These are phyloP conservation scores for Auricularia sp. DNA, from an alignment of 768 basidiomycete genomes.

Conservation along the genomic window DNA sequence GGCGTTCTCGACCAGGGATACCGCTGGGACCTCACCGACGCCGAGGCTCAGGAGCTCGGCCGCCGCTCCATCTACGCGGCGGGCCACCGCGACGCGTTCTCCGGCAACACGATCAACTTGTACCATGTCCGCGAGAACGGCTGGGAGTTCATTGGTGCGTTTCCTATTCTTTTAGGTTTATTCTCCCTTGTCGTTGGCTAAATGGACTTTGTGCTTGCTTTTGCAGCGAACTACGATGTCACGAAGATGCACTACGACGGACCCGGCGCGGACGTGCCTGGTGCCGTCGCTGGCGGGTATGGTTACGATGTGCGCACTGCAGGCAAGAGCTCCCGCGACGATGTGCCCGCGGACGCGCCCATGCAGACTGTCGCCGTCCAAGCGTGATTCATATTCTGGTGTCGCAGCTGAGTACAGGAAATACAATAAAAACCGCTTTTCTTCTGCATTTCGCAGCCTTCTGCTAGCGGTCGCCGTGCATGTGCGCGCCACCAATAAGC, in stretches of 20 bases:
- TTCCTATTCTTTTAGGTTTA: neutral
- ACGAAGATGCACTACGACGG: conserved; percentile 87
- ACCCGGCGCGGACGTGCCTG: conserved; percentile 49
- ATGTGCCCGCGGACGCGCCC: neutral
- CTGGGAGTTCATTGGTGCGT: conserved; percentile 89
- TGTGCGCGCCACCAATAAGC: too few relatives aligned
- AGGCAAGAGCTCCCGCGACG: conserved; percentile 6
- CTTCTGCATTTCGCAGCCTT: too few relatives aligned
- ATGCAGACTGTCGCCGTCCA: neutral
- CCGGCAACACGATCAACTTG: conserved; percentile 91
- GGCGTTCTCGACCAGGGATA: conserved; percentile 96
- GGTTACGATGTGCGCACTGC: conserved; percentile 59
- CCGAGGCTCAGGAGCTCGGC: conserved; percentile 90
- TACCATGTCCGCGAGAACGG: conserved; percentile 93
- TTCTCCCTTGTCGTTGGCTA: neutral
- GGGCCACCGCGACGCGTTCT: conserved; percentile 92
- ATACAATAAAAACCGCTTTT: too few relatives aligned
- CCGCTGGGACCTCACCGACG: conserved; percentile 83
- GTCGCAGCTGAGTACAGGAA: conserved; percentile 60
- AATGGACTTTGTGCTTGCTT: conserved; percentile 3
- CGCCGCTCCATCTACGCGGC: conserved; percentile 92
- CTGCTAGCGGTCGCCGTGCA: too few relatives aligned
- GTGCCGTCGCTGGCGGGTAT: conserved; percentile 57
- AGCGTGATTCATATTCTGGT: conserved; percentile 23
- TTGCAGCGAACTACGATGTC: conserved; percentile 82